A percentile compares a stretch with the other conserved stretches of the same genome.
Evolutionary conservation across 177 flowering plant species (phyloP).

Genomic region (Vitis hybrid): DNA sequence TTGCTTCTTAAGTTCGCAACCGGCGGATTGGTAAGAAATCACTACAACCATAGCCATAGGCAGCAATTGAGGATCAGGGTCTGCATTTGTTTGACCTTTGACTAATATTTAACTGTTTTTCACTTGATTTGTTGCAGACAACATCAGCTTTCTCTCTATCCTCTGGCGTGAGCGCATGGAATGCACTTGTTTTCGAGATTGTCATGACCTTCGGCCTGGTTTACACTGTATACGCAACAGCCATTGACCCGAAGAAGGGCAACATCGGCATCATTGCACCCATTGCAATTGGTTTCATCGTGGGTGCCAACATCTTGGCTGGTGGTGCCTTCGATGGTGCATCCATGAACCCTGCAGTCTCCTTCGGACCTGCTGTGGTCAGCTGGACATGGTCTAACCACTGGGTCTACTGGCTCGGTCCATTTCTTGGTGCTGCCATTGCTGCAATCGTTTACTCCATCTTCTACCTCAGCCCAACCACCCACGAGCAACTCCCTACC

Average conservation of each 20-base stretch:
- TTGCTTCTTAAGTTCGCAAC: conserved; percentile 65
- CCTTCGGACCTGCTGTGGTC: conserved; percentile 84
- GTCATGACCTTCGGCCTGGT: conserved; percentile 91
- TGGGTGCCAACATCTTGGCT: conserved; percentile 84
- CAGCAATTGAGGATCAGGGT: too few species aligned
- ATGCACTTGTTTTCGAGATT: conserved; percentile 74
- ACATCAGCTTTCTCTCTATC: conserved; percentile 66
- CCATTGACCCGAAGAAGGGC: conserved; percentile 82
- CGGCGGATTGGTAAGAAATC: conserved; percentile 56
- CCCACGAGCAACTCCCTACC: conserved; percentile 49
- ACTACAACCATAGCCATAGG: background rate
- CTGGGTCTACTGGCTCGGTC: conserved; percentile 91
- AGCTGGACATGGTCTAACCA: conserved; percentile 77
- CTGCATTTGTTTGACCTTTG: too few species aligned
- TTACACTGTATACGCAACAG: conserved; percentile 84
- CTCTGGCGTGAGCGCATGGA: conserved; percentile 47
- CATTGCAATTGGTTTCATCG: conserved; percentile 83
- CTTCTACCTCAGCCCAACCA: conserved; percentile 46
- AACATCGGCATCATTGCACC: conserved; percentile 74
- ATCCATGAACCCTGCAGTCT: conserved; percentile 89
- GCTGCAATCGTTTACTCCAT: conserved; percentile 60
- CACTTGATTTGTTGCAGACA: conserved; percentile 31
- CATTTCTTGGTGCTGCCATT: conserved; percentile 60
- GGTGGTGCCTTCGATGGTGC: conserved; percentile 90
- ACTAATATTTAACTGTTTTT: too few species aligned